A percentile compares a stretch with the other conserved stretches of the same genome.
These are phyloP conservation scores for Russula sp. DNA, from an alignment of 768 basidiomycete species.

Conservation along the genomic window DNA sequence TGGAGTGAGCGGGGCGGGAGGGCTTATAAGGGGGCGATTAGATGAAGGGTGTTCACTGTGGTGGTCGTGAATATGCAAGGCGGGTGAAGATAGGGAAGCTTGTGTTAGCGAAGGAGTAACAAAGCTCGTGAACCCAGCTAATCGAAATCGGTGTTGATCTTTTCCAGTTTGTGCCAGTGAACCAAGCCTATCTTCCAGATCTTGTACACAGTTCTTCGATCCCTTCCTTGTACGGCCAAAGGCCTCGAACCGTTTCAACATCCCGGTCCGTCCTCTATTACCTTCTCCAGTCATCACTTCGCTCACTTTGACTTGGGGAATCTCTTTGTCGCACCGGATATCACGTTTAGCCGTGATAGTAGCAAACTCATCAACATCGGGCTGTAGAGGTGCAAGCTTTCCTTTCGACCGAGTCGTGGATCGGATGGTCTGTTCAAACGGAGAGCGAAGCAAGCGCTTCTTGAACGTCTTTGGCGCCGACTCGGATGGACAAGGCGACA, in stretches of 20 bases:
- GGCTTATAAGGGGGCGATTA: slow-evolving; percentile 40
- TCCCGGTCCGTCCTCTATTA: slow-evolving; percentile 31
- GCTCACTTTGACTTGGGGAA: slow-evolving; percentile 1
- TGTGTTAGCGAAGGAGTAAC: slow-evolving; percentile 59
- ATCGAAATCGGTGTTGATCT: slow-evolving; percentile 30
- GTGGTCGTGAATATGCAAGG: slow-evolving; percentile 58
- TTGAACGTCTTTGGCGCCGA: slow-evolving; percentile 52
- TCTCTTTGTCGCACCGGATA: neutral
- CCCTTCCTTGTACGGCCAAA: slow-evolving; percentile 34
- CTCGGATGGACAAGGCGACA: slow-evolving; percentile 7
- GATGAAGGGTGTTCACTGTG: slow-evolving; percentile 42
- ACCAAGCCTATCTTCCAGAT: slow-evolving; percentile 1
- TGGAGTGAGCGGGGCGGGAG: slow-evolving; percentile 32
- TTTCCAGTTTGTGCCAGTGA: neutral
- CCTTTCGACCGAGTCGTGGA: slow-evolving; percentile 55
- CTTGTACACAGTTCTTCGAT: slow-evolving; percentile 34
- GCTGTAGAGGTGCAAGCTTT: slow-evolving; percentile 29
- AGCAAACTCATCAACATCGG: slow-evolving; percentile 37
- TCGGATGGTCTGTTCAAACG: slow-evolving; percentile 61
- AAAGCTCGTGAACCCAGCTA: slow-evolving; percentile 53
- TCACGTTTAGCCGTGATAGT: slow-evolving; percentile 33
- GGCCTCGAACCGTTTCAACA: slow-evolving; percentile 38
- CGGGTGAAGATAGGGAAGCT: slow-evolving; percentile 71
- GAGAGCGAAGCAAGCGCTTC: slow-evolving; percentile 54
- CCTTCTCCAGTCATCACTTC: slow-evolving; percentile 7